Percentiles rank a stretch among this genome's conserved stretches.
Conservation (phyloP, 495 filamentous ascomycete genomes). For the Letharia lupina region DNA sequence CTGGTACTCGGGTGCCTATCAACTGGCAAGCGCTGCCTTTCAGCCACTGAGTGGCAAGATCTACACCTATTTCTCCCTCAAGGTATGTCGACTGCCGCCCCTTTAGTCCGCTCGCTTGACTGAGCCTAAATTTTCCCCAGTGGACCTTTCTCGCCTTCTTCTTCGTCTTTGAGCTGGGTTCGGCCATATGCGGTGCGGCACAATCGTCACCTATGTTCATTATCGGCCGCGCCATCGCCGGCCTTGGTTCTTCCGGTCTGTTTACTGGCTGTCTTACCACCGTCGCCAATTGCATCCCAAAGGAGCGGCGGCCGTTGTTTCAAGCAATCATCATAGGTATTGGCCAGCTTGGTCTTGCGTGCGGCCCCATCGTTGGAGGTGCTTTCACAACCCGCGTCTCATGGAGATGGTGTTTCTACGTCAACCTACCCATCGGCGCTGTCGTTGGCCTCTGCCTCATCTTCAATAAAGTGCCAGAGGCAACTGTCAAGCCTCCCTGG, state of each 20-base stretch:
- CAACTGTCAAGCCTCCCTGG: constrained; percentile 35
- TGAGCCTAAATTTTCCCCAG: constrained; percentile 20
- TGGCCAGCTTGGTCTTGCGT: constrained; percentile 34
- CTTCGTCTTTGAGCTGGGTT: constrained; percentile 38
- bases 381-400: constrained; percentile 44
- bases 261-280: constrained; percentile 48
- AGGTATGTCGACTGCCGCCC: constrained; percentile 27
- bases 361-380: constrained; percentile 53
- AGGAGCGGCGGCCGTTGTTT: constrained; percentile 35
- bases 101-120: constrained; percentile 3
- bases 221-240: constrained; percentile 38
- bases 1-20: constrained; percentile 43
- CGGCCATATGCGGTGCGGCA: constrained; percentile 36
- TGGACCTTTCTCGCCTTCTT: constrained; percentile 35
- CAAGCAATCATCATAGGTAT: constrained; percentile 29
- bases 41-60: constrained; percentile 42
- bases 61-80: constrained; percentile 40
- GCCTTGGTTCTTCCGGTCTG: constrained; percentile 38
- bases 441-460: constrained; percentile 40
- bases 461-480: constrained; percentile 43
- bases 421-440: constrained; percentile 56
- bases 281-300: constrained; percentile 37
- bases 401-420: constrained; percentile 57
- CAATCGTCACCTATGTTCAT: constrained; percentile 39
- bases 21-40: constrained; percentile 37